Conservation (phyloP, 495 filamentous ascomycete species). For the Lasiosphaeris hirsuta region DNA sequence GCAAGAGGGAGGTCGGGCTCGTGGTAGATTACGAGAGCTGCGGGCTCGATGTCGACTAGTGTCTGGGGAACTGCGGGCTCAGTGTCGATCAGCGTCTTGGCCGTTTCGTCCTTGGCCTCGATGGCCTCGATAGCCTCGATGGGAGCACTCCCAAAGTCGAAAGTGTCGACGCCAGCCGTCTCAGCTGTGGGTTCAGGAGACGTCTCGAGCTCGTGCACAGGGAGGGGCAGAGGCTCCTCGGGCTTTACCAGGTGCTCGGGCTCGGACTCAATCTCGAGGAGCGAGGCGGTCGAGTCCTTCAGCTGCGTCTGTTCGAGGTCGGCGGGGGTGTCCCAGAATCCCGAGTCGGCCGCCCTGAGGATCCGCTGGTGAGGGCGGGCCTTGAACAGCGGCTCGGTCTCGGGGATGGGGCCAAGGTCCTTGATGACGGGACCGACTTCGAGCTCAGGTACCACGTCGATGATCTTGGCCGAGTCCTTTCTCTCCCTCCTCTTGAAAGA, state of each 20-base stretch:
- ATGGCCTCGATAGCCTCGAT: background rate
- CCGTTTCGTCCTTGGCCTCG: slow-evolving; percentile 8
- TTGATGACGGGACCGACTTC: slow-evolving; percentile 13
- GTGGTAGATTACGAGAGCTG: too few species aligned
- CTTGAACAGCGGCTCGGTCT: slow-evolving; percentile 12
- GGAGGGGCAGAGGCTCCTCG: background rate
- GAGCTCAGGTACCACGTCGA: slow-evolving; percentile 20
- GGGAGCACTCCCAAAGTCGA: slow-evolving; percentile 16
- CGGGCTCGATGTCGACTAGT: background rate
- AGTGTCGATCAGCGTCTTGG: background rate
- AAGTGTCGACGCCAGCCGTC: slow-evolving; percentile 3
- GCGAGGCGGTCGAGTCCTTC: slow-evolving; percentile 17
- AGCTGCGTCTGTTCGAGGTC: slow-evolving; percentile 13
- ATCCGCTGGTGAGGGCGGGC: slow-evolving; percentile 5
- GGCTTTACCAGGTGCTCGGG: slow-evolving; percentile 3
- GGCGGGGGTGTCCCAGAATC: slow-evolving; percentile 29
- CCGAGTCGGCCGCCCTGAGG: slow-evolving; percentile 29
- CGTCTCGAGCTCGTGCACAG: slow-evolving; percentile 5
- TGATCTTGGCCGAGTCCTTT: slow-evolving; percentile 28
- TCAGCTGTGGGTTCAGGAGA: slow-evolving; percentile 10
- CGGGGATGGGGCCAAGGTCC: slow-evolving; percentile 15
- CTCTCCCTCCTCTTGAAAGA: slow-evolving; percentile 14
- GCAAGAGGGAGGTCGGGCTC: slow-evolving; percentile 13
- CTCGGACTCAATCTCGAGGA: slow-evolving; percentile 21
- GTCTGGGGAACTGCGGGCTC: background rate